Evolutionary conservation across 495 filamentous ascomycete genomes (phyloP), one percentile per base, ranked within the genome.

Genomic region (Penicillium longicatenatum): DNA sequence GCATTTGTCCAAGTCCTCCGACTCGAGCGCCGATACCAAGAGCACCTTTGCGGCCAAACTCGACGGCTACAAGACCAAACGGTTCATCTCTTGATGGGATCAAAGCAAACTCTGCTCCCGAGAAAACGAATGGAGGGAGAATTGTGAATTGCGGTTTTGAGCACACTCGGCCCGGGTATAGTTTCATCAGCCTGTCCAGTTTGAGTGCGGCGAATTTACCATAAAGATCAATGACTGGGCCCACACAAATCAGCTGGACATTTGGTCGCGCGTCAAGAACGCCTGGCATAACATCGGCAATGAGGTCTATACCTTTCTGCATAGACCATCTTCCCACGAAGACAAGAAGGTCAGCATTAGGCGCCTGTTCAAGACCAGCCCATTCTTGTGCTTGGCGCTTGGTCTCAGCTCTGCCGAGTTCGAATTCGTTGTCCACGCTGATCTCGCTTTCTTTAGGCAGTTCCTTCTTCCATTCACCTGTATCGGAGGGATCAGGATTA

Each of bases 21-120:
- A 83, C 80, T 49, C 80, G 70, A 33, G 87, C 85, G 20, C 89
- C 89, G 52, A 92, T 86, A 50, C 89, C 88, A 16, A 92, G 77
- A 14, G 89, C 89, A 42, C 89, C 89, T 67, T 91, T 91, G 22
- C 89, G 79, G 24, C 89, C 89, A 61, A 91, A 92, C 64, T 92
- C 89, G 44, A 92, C 89, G 30, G 89, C 89, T 4, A 91, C 89
- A n/a, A 92, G 71, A 29, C 89, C 89, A 60, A 92, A 92, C 0
- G 89, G 89, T 67, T 92, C 89, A 59, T 92, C 89, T 55, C 89
- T 84, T 17, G 86, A 90, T 6, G 89, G 89, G 54, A 92, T 91
- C 31, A 92, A 75, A 16, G 89, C 88, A 58, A 92, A 91, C 50
- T 92, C 89, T 17, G 89, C 87, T 19, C 89, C 89, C 49, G 84